phyloP scores from a whole-genome alignment of 2,329 filamentous ascomycete genomes.

The Balansia obtecta region DNA sequence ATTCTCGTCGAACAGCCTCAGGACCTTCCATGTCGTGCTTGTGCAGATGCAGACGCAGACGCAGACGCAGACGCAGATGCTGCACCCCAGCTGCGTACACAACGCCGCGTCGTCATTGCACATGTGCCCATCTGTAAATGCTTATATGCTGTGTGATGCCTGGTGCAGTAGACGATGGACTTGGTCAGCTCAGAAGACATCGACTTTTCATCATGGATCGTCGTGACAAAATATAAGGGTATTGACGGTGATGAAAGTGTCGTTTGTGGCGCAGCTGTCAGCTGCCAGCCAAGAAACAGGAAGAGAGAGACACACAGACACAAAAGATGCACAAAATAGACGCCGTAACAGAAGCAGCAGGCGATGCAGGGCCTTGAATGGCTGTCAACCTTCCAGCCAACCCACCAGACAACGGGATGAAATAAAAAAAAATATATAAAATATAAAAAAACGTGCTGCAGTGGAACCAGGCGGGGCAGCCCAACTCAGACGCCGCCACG shows the following conservation, averaged over 20 bases:
- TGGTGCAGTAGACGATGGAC: no score
- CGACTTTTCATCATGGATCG: no score
- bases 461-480: background rate
- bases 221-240: no score
- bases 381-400: background rate
- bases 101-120: conserved; percentile 1
- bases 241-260: no score
- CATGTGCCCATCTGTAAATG: background rate
- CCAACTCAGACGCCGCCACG: background rate
- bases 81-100: conserved; percentile 1
- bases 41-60: background rate
- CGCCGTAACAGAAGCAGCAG: background rate
- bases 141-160: no score
- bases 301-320: no score
- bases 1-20: background rate
- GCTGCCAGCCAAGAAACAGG: background rate
- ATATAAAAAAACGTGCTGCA: background rate
- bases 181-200: no score
- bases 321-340: background rate
- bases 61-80: background rate
- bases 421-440: no score
- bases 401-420: no score
- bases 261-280: background rate
- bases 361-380: background rate
- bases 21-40: background rate